These are phyloP conservation scores for Luffa aegyptiaca DNA, from an alignment of 306 rosid genomes.

Conservation along the genomic window DNA sequence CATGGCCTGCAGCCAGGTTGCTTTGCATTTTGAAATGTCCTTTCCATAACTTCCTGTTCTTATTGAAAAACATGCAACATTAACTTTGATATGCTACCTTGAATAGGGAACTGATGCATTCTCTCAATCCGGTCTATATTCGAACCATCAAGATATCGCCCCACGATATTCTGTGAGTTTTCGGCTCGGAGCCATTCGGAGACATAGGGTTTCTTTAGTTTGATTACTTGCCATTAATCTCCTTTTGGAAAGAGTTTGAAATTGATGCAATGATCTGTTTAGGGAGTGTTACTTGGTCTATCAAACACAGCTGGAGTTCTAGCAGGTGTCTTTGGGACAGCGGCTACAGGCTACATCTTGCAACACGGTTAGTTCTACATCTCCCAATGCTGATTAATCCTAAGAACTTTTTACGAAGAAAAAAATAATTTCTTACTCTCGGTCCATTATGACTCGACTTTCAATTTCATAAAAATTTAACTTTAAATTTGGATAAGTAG, in stretches of 20 bases:
- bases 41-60: neutral
- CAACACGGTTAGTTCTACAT: slow-evolving; percentile 59
- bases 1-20: slow-evolving; percentile 97
- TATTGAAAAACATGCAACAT: neutral
- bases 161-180: slow-evolving; percentile 89
- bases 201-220: neutral
- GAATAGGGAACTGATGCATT: slow-evolving; percentile 92
- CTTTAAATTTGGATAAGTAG: no score
- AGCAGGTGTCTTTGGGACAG: slow-evolving; percentile 99
- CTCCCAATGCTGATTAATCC: neutral
- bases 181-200: neutral
- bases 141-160: slow-evolving; percentile 97
- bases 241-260: neutral
- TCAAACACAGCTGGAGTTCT: slow-evolving; percentile 96
- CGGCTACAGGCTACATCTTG: slow-evolving; percentile 90
- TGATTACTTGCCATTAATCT: neutral
- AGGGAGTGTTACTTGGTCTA: slow-evolving; percentile 93
- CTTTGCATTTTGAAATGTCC: slow-evolving; percentile 10
- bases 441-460: neutral
- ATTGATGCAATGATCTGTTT: neutral
- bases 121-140: slow-evolving; percentile 94
- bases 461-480: no score
- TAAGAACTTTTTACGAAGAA: neutral
- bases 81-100: neutral
- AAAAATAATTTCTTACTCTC: neutral